Conservation (phyloP, 345 rosid genomes). For the Dovyalis caffra region DNA sequence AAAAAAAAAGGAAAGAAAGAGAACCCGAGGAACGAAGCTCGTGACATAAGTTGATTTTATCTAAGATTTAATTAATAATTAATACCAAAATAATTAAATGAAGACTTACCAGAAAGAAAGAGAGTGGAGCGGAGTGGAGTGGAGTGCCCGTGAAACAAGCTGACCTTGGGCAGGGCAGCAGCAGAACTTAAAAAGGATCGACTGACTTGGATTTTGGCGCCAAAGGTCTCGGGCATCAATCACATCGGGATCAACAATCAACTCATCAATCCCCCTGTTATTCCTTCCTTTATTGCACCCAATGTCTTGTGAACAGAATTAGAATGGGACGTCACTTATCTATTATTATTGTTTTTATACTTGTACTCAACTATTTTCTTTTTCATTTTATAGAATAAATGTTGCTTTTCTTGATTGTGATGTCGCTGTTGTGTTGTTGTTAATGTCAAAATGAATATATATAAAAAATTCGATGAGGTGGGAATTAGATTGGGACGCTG, state of each 20-base stretch:
- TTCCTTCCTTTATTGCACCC: neutral
- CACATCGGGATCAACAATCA: conserved; percentile 13
- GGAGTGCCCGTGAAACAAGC: conserved; percentile 31
- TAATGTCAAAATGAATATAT: too few relatives aligned
- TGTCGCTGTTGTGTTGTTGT: too few relatives aligned
- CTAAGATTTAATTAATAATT: neutral
- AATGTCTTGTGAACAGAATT: neutral
- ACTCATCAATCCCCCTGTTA: neutral
- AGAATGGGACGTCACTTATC: neutral
- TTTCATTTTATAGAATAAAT: too few relatives aligned
- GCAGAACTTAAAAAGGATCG: neutral
- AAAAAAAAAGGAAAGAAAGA: conserved; percentile 19
- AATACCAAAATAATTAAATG: neutral
- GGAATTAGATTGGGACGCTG: neutral
- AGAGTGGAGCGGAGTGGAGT: conserved; percentile 18
- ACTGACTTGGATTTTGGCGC: conserved; percentile 49
- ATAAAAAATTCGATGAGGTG: too few relatives aligned
- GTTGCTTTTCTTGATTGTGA: neutral
- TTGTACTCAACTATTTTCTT: too few relatives aligned
- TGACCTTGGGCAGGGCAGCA: conserved; percentile 45
- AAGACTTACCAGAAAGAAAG: neutral
- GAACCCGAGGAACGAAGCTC: conserved; percentile 78
- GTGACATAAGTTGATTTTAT: conserved; percentile 41
- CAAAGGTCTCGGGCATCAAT: conserved; percentile 15
- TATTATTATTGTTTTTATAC: neutral